Evolutionary conservation across 164 flowering plant species (phyloP).

Genomic region (Liriodendron chinense): DNA sequence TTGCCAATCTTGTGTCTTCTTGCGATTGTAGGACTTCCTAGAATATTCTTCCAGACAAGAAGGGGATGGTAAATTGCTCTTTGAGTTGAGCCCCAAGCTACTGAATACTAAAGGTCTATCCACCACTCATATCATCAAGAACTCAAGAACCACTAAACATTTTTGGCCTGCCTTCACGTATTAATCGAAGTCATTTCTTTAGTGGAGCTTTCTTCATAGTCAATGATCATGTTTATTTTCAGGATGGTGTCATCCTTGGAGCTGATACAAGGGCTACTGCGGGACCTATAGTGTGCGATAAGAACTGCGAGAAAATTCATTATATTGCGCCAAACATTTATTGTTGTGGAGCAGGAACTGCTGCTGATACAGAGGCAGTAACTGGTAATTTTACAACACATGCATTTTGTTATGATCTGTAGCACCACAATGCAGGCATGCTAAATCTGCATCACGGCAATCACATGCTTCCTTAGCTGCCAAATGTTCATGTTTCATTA

Average conservation of each 20-base stretch:
- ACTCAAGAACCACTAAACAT: no score
- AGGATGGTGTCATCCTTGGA: conserved; percentile 98
- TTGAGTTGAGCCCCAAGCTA: no score
- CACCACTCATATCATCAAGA: no score
- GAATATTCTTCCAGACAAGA: no score
- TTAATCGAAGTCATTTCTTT: background rate
- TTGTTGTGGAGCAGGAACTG: conserved; percentile 97
- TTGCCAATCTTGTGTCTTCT: no score
- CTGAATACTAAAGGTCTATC: no score
- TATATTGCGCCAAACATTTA: conserved; percentile 98
- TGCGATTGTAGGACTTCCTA: no score
- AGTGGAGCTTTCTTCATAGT: background rate
- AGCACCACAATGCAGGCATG: background rate
- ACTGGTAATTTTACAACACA: conserved; percentile 50
- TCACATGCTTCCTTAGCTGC: background rate
- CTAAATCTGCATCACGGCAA: background rate
- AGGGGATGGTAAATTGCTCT: no score
- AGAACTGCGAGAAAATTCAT: conserved; percentile 95
- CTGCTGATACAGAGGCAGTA: conserved; percentile 97
- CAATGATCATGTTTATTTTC: conserved; percentile 9
- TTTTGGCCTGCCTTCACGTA: background rate
- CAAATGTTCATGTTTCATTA: background rate
- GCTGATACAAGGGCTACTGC: conserved; percentile 97
- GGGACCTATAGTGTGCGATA: conserved; percentile 91
- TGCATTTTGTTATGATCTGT: background rate